phyloP scores from a whole-genome alignment of 2,329 filamentous ascomycete genomes.

The Dendryphion nanum region DNA sequence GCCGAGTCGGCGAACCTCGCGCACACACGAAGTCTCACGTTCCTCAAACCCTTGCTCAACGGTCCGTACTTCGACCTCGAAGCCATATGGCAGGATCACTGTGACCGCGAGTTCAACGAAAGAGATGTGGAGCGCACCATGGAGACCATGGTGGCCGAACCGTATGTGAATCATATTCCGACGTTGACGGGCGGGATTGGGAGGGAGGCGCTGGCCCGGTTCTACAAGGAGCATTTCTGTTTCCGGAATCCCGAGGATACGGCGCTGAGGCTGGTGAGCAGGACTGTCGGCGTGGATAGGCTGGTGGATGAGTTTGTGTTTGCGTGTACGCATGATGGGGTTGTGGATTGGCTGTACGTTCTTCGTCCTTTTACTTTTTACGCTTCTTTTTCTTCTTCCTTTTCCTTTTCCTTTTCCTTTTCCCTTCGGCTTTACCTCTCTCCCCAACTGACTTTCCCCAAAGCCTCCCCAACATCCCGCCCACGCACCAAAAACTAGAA shows the following conservation, averaged over 20 bases:
- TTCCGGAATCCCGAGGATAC: slow-evolving; percentile 70
- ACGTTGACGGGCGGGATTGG: slow-evolving; percentile 70
- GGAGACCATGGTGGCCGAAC: slow-evolving; percentile 77
- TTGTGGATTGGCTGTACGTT: slow-evolving; percentile 36
- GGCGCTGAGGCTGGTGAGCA: slow-evolving; percentile 65
- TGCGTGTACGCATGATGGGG: slow-evolving; percentile 30
- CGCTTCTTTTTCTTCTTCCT: too few species aligned
- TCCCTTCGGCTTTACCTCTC: slow-evolving; percentile 59
- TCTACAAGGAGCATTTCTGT: slow-evolving; percentile 74
- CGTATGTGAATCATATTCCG: slow-evolving; percentile 76
- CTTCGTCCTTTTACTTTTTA: slow-evolving; percentile 43
- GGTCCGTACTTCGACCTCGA: slow-evolving; percentile 74
- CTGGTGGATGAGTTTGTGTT: slow-evolving; percentile 48
- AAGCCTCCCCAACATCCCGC: slow-evolving; percentile 36
- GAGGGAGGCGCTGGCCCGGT: slow-evolving; percentile 59
- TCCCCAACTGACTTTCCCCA: slow-evolving; percentile 22
- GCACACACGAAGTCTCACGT: slow-evolving; percentile 65
- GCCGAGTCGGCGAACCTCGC: slow-evolving; percentile 57
- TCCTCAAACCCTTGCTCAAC: slow-evolving; percentile 61
- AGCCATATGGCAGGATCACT: slow-evolving; percentile 77
- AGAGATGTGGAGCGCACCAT: slow-evolving; percentile 71
- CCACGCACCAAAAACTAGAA: slow-evolving; percentile 40
- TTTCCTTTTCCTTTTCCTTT: slow-evolving; percentile 61
- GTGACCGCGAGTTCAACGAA: slow-evolving; percentile 66
- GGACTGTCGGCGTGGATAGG: slow-evolving; percentile 69